These are phyloP conservation scores for Reticulomyxa filosa DNA, from an alignment of 78 protist species.

Conservation along the genomic window DNA sequence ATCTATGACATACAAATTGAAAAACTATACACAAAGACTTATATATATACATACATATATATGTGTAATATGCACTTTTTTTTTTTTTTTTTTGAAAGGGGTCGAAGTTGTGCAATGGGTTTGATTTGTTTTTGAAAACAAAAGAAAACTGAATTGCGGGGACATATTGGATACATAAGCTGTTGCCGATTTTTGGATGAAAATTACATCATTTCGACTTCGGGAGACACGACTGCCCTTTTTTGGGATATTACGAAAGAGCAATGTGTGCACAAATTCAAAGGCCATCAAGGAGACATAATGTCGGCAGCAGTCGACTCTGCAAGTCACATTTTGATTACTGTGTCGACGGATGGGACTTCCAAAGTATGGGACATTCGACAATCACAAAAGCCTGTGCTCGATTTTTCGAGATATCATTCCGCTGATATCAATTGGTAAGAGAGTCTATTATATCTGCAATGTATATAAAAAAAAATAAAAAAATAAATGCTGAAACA, in stretches of 20 bases:
- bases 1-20: no score
- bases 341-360: slow-evolving; percentile 62
- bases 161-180: slow-evolving; percentile 52
- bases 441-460: no score
- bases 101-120: no score
- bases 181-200: slow-evolving; percentile 78
- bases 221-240: slow-evolving; percentile 67
- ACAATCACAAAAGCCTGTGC: slow-evolving; percentile 33
- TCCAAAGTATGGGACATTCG: slow-evolving; percentile 79
- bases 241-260: slow-evolving; percentile 79
- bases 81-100: no score
- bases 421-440: no score
- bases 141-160: slow-evolving; percentile 20
- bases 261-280: slow-evolving; percentile 22
- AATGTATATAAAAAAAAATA: no score
- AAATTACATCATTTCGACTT: slow-evolving; percentile 37
- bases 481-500: no score
- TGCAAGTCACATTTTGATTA: slow-evolving; percentile 41
- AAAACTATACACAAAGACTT: no score
- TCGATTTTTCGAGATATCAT: no score
- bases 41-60: no score
- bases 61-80: no score
- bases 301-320: slow-evolving; percentile 27
- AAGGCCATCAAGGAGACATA: slow-evolving; percentile 72
- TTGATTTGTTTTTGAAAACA: no score